These are phyloP conservation scores for Aquilaria malaccensis DNA, from an alignment of 345 rosid species.

Conservation along the genomic window DNA sequence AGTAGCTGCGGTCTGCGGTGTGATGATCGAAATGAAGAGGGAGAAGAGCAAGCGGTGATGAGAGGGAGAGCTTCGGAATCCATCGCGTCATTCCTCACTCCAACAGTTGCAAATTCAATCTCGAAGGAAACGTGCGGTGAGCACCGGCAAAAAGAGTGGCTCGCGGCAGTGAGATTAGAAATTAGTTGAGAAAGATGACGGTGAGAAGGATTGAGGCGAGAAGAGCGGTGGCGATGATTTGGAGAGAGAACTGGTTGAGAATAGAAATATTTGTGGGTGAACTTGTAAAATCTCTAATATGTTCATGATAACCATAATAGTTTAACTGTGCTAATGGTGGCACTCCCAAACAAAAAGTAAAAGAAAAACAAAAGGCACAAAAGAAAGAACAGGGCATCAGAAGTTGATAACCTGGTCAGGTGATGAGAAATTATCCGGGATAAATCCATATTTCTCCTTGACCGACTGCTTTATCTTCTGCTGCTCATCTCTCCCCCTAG, in stretches of 20 bases:
- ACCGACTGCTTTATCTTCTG: background rate
- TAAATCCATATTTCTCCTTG: conserved; percentile 28
- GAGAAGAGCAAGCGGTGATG: no score
- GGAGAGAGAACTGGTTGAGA: background rate
- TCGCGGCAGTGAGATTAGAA: no score
- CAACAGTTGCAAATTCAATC: no score
- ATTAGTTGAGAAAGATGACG: no score
- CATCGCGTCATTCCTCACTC: no score
- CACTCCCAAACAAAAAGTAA: background rate
- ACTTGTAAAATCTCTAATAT: background rate
- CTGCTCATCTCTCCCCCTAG: background rate
- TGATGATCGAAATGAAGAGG: no score
- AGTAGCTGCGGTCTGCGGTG: no score
- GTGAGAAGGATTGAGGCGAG: no score
- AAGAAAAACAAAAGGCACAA: background rate
- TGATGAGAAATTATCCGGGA: conserved; percentile 32
- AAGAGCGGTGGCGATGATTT: background rate
- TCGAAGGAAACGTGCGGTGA: no score
- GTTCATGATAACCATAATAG: no score
- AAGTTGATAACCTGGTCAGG: conserved; percentile 26
- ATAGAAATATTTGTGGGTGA: background rate
- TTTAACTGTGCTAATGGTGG: background rate
- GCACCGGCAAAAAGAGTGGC: no score
- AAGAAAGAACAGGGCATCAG: background rate
- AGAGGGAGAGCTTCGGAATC: no score